Percentiles rank a stretch among this genome's conserved stretches.
phyloP scores from a whole-genome alignment of 176 grass and related monocot species.

The Bolboschoenus planiculmis region DNA sequence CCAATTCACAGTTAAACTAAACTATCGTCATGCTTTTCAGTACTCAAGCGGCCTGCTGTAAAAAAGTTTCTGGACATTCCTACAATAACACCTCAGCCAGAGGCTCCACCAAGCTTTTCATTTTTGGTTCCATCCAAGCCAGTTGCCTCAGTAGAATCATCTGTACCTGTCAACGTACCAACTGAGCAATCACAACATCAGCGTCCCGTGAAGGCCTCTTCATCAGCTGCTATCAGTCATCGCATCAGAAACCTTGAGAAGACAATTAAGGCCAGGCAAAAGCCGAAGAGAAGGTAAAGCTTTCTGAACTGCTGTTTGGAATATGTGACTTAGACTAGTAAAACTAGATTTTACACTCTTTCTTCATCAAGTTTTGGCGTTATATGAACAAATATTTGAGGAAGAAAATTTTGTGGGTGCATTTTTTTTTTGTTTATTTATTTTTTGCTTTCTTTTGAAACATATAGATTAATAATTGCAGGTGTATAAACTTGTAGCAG shows the following conservation, averaged over 20 bases:
- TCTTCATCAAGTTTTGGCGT: constrained; percentile 7
- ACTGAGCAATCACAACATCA: constrained; percentile 15
- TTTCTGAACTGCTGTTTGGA: neutral
- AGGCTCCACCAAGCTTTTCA: constrained; percentile 25
- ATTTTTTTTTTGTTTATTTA: constrained; percentile 13
- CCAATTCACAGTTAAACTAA: neutral
- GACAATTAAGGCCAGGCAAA: constrained; percentile 65
- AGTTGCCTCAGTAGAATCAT: constrained; percentile 27
- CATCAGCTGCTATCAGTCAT: constrained; percentile 62
- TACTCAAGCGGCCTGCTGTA: constrained; percentile 34
- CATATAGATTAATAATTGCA: constrained; percentile 11
- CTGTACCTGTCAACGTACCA: constrained; percentile 20
- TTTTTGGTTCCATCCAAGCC: constrained; percentile 54
- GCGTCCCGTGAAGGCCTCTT: constrained; percentile 19
- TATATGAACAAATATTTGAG: neutral
- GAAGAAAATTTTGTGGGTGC: neutral
- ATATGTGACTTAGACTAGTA: neutral
- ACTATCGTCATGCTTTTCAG: constrained; percentile 28
- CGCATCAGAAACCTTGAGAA: constrained; percentile 75
- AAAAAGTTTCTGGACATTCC: constrained; percentile 64
- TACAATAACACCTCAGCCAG: constrained; percentile 25
- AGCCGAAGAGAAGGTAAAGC: constrained; percentile 46
- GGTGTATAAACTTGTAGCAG: neutral
- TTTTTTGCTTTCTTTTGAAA: neutral
- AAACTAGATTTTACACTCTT: neutral